Conservation (phyloP, 164 flowering plant species). For the Amborella trichopoda region DNA sequence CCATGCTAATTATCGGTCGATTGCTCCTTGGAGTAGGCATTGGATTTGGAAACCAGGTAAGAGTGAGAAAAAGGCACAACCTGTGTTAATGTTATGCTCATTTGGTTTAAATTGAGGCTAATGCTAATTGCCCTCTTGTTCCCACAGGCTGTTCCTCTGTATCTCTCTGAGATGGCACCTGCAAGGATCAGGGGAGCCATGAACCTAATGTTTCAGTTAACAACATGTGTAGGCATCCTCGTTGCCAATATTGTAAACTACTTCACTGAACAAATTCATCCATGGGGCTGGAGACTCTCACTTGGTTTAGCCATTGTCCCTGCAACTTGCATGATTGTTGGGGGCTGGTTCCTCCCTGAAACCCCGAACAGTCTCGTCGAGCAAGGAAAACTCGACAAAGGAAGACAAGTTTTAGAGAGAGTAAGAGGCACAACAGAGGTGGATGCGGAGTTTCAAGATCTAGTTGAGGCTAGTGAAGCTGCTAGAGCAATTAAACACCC, state of each 20-base stretch:
- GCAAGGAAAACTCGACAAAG: constrained; percentile 60
- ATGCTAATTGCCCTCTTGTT: not conserved
- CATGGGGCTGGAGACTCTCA: constrained; percentile 92
- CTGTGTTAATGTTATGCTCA: not conserved
- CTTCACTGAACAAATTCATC: constrained; percentile 52
- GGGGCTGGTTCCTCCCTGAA: constrained; percentile 77
- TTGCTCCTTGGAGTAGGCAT: constrained; percentile 73
- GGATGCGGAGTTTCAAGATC: constrained; percentile 71
- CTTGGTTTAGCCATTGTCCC: constrained; percentile 73
- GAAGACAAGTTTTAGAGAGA: constrained; percentile 37
- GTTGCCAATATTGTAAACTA: constrained; percentile 68
- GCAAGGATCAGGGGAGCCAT: constrained; percentile 72
- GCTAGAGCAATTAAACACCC: constrained; percentile 67
- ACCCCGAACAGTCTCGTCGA: constrained; percentile 92
- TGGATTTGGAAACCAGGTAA: constrained; percentile 87
- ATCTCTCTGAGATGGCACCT: constrained; percentile 93
- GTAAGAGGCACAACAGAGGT: constrained; percentile 69
- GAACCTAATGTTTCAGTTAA: constrained; percentile 72
- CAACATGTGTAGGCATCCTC: constrained; percentile 63
- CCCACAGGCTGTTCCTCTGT: constrained; percentile 74
- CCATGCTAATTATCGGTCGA: constrained; percentile 74
- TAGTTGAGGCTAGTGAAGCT: constrained; percentile 57
- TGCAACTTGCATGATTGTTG: constrained; percentile 63
- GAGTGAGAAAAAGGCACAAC: not conserved
- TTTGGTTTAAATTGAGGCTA: too few species aligned